Evolutionary conservation across 2,329 filamentous ascomycete genomes (phyloP), one percentile per base, ranked within the genome.

Genomic region (Fusarium pininemorale): DNA sequence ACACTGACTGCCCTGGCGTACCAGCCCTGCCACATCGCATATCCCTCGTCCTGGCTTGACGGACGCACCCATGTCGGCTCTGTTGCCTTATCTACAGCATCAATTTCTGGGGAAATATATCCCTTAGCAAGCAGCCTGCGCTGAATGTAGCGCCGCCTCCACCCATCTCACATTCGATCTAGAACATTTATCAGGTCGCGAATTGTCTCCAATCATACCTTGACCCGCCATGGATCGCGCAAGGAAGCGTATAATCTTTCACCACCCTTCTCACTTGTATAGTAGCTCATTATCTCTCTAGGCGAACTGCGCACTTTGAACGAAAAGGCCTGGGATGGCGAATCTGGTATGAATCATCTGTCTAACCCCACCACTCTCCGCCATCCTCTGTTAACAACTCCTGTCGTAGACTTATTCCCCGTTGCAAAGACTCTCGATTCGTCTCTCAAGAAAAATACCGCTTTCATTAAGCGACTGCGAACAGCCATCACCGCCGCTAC

Each of bases 361-460:
- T 58, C 45, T 61, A 35, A 70, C 71, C 72, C 66, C 73, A 64
- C 62, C 64, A 69, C 65, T 48, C 42, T 66, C 73, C 66, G 35
- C 61, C 64, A 57, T 68, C 68, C 39, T 65, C 51, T 28, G 54
- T 60, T 69, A 68, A 63, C 69, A 79, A 44, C 77, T 72, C 45
- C 37, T 35, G 51, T 38, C 24, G 30, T 63, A 97, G 95, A 94
- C 86, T 85, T 97, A 72, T 94, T 97, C 80, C 84, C 90, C 61
- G 91, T 96, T 77, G 91, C 90, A 82, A 89, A 90, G 80, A 93
- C 93, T 37, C 92, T 98, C 80, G 96, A 98, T 83, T 98, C 96
- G 59, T 96, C 95, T 58, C 88, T 98, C 82, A 98, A 98, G 86
- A 98, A 98, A 87, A 98, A 98, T 79, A 98, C 96, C 8, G 95